Conservation (phyloP, 1,284 basidiomycete genomes). For the Papiliotrema fonsecae region DNA sequence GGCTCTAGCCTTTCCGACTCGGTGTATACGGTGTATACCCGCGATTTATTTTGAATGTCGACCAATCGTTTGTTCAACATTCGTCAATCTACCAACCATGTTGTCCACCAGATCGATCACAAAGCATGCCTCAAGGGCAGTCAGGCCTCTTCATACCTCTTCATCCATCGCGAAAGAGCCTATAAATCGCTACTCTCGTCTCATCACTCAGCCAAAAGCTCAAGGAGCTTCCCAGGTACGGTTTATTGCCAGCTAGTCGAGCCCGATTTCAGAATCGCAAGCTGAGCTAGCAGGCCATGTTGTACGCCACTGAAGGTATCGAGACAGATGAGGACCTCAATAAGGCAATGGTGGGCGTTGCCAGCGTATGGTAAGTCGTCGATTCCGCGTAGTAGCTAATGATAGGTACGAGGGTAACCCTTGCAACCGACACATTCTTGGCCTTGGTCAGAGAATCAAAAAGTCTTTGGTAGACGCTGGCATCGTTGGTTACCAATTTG, state of each 20-base stretch:
- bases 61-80: not conserved
- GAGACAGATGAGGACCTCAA: slow-evolving; percentile 70
- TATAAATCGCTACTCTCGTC: slow-evolving; percentile 77
- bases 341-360: slow-evolving; percentile 94
- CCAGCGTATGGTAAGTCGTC: slow-evolving; percentile 76
- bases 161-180: slow-evolving; percentile 11
- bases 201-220: slow-evolving; percentile 80
- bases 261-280: too few species aligned
- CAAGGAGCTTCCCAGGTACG: slow-evolving; percentile 86
- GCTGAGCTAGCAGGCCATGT: slow-evolving; percentile 66
- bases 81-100: not conserved
- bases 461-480: slow-evolving; percentile 63
- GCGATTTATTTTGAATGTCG: not conserved
- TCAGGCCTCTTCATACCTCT: not conserved
- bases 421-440: slow-evolving; percentile 83
- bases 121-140: not conserved
- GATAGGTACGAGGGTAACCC: slow-evolving; percentile 86
- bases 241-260: not conserved
- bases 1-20: not conserved
- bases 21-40: not conserved
- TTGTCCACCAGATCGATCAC: not conserved
- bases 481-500: slow-evolving; percentile 93
- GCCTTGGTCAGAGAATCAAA: slow-evolving; percentile 79
- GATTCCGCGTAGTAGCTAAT: not conserved
- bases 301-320: slow-evolving; percentile 91